phyloP scores from a whole-genome alignment of 305 asterid species.

The Solanum aculeatissimum region DNA sequence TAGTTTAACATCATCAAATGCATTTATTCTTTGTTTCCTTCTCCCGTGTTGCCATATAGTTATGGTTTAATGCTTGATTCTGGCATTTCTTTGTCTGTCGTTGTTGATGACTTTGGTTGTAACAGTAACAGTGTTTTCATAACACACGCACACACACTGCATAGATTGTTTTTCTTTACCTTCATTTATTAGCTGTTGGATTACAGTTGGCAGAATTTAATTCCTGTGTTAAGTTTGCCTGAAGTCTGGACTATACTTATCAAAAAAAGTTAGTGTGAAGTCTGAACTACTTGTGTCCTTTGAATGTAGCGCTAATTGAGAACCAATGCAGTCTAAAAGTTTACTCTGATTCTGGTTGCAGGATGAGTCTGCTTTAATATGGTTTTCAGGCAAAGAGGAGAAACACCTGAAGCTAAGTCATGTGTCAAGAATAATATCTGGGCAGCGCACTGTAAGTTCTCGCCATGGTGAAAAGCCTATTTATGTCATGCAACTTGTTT shows the following conservation, averaged over 20 bases:
- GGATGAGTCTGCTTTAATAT: slow-evolving; percentile 96
- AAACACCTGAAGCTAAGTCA: slow-evolving; percentile 93
- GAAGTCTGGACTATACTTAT: background rate
- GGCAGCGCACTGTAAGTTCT: slow-evolving; percentile 93
- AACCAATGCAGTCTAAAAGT: background rate
- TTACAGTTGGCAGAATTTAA: background rate
- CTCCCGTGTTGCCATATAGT: background rate
- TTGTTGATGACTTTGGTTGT: background rate
- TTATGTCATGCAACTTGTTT: background rate
- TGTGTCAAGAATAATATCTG: slow-evolving; percentile 91
- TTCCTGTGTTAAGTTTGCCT: background rate
- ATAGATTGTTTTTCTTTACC: background rate
- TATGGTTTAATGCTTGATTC: background rate
- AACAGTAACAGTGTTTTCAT: background rate
- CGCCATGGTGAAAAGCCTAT: background rate
- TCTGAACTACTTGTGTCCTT: background rate
- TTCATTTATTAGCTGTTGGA: background rate
- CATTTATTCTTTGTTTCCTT: background rate
- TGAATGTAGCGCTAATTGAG: background rate
- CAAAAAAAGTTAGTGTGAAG: background rate
- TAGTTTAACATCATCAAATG: background rate
- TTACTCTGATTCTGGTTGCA: slow-evolving; percentile 23
- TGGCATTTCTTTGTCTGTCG: background rate
- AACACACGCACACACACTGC: too few relatives aligned
- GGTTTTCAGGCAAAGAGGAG: slow-evolving; percentile 99